phyloP scores from a whole-genome alignment of 345 rosid species.

The Camelina hispida region DNA sequence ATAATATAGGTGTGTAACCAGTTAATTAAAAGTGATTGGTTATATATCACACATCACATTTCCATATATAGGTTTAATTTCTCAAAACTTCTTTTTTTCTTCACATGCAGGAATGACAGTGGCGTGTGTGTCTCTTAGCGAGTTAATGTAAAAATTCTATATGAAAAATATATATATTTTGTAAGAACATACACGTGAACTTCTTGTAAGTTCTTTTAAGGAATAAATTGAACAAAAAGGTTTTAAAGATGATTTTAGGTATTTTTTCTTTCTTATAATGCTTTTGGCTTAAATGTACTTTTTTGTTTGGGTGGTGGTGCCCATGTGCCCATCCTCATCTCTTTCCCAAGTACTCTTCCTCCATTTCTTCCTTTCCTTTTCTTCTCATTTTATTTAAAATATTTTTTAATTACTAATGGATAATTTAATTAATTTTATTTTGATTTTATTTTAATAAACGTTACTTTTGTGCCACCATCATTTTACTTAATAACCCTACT shows the following conservation, averaged over 20 bases:
- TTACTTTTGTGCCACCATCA: constrained; percentile 21
- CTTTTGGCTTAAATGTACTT: constrained; percentile 36
- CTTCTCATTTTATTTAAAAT: background rate
- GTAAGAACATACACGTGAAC: constrained; percentile 62
- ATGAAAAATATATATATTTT: constrained; percentile 11
- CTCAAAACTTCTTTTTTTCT: constrained; percentile 32
- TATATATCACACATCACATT: constrained; percentile 37
- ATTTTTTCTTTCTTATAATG: constrained; percentile 30
- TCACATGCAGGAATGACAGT: constrained; percentile 59
- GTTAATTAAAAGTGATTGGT: constrained; percentile 25
- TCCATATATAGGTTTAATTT: constrained; percentile 10
- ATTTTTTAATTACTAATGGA: background rate
- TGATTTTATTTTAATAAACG: background rate
- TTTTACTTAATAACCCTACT: constrained; percentile 29
- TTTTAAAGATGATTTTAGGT: background rate
- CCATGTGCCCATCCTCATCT: constrained; percentile 39
- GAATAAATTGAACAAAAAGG: constrained; percentile 28
- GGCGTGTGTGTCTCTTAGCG: constrained; percentile 51
- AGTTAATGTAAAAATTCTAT: constrained; percentile 46
- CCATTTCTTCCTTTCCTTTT: background rate
- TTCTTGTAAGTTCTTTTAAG: constrained; percentile 60
- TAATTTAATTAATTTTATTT: constrained; percentile 1
- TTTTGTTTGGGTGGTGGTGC: constrained; percentile 31
- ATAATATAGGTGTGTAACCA: background rate
- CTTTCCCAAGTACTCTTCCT: constrained; percentile 4